Evolutionary conservation across 176 grass and related monocot genomes (phyloP).

Genomic region (Cymbopogon citratus): DNA sequence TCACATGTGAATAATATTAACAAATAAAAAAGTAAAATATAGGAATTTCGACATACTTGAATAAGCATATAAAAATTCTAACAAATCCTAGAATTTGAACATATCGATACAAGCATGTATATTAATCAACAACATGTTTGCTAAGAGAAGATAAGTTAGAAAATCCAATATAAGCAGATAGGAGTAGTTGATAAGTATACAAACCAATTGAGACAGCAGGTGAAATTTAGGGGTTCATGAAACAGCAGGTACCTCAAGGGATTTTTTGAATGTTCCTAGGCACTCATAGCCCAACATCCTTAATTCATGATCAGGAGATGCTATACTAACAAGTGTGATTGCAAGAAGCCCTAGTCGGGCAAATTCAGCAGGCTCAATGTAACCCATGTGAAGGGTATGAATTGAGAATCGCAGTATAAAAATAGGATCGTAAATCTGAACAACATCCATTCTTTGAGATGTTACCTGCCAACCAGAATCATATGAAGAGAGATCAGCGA

Average conservation of each 20-base stretch:
- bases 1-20: neutral
- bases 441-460: slow-evolving; percentile 22
- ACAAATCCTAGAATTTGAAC: slow-evolving; percentile 1
- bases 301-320: slow-evolving; percentile 71
- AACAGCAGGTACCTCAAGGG: slow-evolving; percentile 62
- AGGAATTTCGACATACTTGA: neutral
- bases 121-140: neutral
- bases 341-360: slow-evolving; percentile 79
- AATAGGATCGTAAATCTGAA: slow-evolving; percentile 64
- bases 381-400: slow-evolving; percentile 72
- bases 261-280: slow-evolving; percentile 66
- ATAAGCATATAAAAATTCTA: slow-evolving; percentile 1
- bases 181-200: neutral
- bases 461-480: slow-evolving; percentile 38
- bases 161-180: neutral
- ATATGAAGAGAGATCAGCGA: neutral
- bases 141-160: neutral
- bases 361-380: slow-evolving; percentile 81
- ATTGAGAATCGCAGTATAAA: slow-evolving; percentile 80
- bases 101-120: neutral
- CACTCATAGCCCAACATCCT: slow-evolving; percentile 82
- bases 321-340: slow-evolving; percentile 71
- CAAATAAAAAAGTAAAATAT: neutral
- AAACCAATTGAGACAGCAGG: slow-evolving; percentile 5
- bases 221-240: slow-evolving; percentile 20